These are phyloP conservation scores for Amphicarpaea edgeworthii DNA, from an alignment of 306 rosid genomes.

Conservation along the genomic window DNA sequence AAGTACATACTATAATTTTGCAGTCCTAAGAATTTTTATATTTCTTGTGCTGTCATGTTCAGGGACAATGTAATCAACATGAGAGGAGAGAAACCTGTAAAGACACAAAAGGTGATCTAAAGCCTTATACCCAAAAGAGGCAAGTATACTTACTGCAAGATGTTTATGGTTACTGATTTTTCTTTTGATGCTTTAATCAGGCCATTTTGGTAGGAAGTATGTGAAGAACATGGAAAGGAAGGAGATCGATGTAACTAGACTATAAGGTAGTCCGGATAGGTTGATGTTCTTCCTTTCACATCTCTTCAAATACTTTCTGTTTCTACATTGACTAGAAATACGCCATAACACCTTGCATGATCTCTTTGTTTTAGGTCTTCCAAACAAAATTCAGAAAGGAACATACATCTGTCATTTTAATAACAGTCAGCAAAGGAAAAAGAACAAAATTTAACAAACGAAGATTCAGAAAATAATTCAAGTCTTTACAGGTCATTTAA, in stretches of 20 bases:
- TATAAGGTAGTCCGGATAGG: not conserved
- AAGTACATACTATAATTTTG: slow-evolving; percentile 4
- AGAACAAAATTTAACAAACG: slow-evolving; percentile 50
- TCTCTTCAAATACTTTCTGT: slow-evolving; percentile 28
- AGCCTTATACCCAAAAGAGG: slow-evolving; percentile 53
- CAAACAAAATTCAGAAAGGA: slow-evolving; percentile 51
- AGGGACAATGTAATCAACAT: slow-evolving; percentile 54
- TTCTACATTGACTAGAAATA: slow-evolving; percentile 17
- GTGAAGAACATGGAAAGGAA: slow-evolving; percentile 5
- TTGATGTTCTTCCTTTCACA: slow-evolving; percentile 31
- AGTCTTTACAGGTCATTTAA: slow-evolving; percentile 44
- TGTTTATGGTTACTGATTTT: slow-evolving; percentile 29
- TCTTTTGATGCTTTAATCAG: slow-evolving; percentile 30
- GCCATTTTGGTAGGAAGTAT: slow-evolving; percentile 27
- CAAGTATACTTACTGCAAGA: slow-evolving; percentile 48
- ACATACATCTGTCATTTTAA: slow-evolving; percentile 53
- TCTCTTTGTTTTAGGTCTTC: slow-evolving; percentile 51
- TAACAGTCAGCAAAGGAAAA: slow-evolving; percentile 53
- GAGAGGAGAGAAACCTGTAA: slow-evolving; percentile 50
- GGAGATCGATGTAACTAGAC: slow-evolving; percentile 32
- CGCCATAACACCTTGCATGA: slow-evolving; percentile 51
- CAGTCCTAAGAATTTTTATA: slow-evolving; percentile 39
- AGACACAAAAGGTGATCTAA: slow-evolving; percentile 44
- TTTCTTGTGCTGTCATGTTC: slow-evolving; percentile 48
- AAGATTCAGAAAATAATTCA: slow-evolving; percentile 45